A percentile compares a stretch with the other conserved stretches of the same genome.
Conservation (phyloP, 257 asterid species). For the Przewalskia tangutica region DNA sequence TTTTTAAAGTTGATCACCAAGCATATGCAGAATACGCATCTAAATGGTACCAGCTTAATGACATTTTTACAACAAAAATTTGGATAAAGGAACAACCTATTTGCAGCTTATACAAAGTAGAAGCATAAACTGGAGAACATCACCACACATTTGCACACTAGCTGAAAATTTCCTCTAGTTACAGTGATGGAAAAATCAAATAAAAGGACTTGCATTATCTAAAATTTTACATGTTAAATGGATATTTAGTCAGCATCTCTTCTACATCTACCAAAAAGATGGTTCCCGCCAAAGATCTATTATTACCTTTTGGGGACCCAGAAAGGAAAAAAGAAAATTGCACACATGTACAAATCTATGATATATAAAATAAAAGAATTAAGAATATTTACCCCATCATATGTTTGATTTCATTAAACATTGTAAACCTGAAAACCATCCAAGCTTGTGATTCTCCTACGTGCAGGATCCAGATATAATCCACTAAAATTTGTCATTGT, state of each 20-base stretch:
- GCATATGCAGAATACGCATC: too few relatives aligned
- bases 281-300: background rate
- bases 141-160: background rate
- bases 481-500: background rate
- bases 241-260: background rate
- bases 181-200: background rate
- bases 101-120: background rate
- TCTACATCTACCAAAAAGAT: background rate
- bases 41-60: background rate
- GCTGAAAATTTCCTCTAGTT: background rate
- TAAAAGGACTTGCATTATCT: background rate
- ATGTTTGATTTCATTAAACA: background rate
- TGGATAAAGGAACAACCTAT: background rate
- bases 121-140: background rate
- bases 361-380: background rate
- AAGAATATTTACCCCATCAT: background rate
- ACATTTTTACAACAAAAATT: background rate
- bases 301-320: background rate
- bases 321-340: background rate
- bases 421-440: background rate
- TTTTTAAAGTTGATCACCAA: too few relatives aligned
- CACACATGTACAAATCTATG: background rate
- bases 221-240: constrained; percentile 6
- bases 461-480: background rate
- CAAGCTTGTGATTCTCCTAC: background rate